phyloP scores from a whole-genome alignment of 495 filamentous ascomycete species.

The Penicillium robsamsonii region DNA sequence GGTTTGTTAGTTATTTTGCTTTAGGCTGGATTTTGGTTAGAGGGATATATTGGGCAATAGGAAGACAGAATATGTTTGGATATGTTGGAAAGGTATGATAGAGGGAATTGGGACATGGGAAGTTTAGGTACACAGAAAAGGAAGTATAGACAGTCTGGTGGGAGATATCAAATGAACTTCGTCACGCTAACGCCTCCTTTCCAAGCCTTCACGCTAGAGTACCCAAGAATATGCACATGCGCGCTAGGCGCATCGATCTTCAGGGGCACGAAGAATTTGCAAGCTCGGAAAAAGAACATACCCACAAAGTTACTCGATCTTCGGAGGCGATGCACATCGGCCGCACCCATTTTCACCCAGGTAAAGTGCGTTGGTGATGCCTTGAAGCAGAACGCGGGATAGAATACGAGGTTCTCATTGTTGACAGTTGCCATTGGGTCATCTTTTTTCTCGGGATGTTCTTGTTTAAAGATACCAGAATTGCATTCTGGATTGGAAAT shows the following conservation, averaged over 20 bases:
- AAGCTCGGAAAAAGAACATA: slow-evolving; percentile 28
- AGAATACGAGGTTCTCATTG: slow-evolving; percentile 50
- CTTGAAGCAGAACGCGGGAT: slow-evolving; percentile 81
- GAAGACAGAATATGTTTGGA: not conserved
- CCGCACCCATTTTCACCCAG: slow-evolving; percentile 77
- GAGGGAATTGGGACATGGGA: not conserved
- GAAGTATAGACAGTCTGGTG: not conserved
- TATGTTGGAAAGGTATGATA: not conserved
- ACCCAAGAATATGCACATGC: not conserved
- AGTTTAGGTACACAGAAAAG: not conserved
- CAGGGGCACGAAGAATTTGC: not conserved
- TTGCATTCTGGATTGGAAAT: not conserved
- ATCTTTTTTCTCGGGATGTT: slow-evolving; percentile 26
- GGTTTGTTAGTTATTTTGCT: slow-evolving; percentile 5
- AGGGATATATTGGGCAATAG: not conserved
- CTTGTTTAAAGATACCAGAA: not conserved
- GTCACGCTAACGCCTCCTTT: not conserved
- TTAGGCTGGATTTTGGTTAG: not conserved
- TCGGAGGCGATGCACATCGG: slow-evolving; percentile 62
- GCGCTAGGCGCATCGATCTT: not conserved
- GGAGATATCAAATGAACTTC: not conserved
- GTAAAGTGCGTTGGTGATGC: slow-evolving; percentile 77
- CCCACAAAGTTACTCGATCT: slow-evolving; percentile 65
- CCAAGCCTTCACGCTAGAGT: not conserved
- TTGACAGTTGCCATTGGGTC: slow-evolving; percentile 34